A percentile compares a stretch with the other conserved stretches of the same genome.
Evolutionary conservation across 2,329 filamentous ascomycete genomes (phyloP).

Genomic region (Aspergillus texensis): DNA sequence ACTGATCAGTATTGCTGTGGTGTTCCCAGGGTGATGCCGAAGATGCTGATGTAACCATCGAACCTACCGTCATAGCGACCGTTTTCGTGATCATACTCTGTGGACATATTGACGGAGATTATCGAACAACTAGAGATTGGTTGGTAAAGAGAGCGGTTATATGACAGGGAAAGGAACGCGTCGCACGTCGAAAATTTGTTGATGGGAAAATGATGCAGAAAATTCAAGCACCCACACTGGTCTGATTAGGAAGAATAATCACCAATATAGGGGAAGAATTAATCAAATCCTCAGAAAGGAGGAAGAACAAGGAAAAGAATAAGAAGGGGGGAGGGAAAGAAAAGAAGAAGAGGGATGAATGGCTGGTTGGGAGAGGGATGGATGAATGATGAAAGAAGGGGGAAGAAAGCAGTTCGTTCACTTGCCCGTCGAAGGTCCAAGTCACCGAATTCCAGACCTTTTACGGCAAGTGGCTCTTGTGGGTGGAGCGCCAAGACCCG

Average conservation of each 20-base stretch:
- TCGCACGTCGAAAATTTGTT: constrained; percentile 12
- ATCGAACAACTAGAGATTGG: constrained; percentile 18
- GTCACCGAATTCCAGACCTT: constrained; percentile 3
- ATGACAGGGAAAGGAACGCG: constrained; percentile 10
- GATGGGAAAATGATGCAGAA: constrained; percentile 16
- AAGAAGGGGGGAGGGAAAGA: constrained; percentile 3
- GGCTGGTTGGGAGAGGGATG: not conserved
- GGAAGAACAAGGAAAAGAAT: not conserved
- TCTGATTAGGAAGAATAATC: constrained; percentile 3
- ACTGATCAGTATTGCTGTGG: constrained; percentile 17
- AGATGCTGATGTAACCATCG: constrained; percentile 15
- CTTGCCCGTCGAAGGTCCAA: not conserved
- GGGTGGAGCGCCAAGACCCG: constrained; percentile 2
- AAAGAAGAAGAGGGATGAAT: constrained; percentile 14
- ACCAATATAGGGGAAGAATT: not conserved
- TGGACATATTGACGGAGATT: constrained; percentile 40
- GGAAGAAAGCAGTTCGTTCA: constrained; percentile 6
- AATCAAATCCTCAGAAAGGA: not conserved
- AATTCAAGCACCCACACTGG: constrained; percentile 20
- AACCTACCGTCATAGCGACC: constrained; percentile 66
- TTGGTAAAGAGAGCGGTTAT: constrained; percentile 22
- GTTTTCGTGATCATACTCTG: constrained; percentile 67
- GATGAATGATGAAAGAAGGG: constrained; percentile 26
- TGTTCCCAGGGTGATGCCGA: constrained; percentile 8
- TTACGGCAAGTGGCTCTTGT: not conserved